Percentiles rank a stretch among this genome's conserved stretches.
phyloP scores from a whole-genome alignment of 352 stramenopile species.

The Albugo laibachii region DNA sequence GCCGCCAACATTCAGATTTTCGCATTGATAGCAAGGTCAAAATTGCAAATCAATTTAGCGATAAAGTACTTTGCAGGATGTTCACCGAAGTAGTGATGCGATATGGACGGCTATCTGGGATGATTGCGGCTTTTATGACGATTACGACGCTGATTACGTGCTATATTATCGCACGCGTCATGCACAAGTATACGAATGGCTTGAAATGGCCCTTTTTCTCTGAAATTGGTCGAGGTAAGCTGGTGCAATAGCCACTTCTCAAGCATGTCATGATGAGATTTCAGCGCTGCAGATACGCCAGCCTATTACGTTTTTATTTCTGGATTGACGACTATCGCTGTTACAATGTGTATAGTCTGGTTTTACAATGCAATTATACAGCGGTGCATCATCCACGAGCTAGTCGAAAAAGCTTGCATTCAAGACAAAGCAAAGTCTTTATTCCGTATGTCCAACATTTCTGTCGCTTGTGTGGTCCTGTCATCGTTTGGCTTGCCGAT shows the following conservation, averaged over 20 bases:
- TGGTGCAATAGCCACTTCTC: not conserved
- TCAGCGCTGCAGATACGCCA: constrained; percentile 14
- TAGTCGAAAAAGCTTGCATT: not conserved
- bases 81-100: no score
- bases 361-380: constrained; percentile 25
- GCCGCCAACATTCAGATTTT: no score
- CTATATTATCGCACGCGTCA: constrained; percentile 31
- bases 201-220: constrained; percentile 41
- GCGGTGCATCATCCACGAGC: constrained; percentile 21
- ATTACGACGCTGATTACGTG: constrained; percentile 27
- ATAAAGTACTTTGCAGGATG: no score
- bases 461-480: constrained; percentile 14
- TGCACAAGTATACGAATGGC: constrained; percentile 27
- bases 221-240: constrained; percentile 29
- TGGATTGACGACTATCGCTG: constrained; percentile 2
- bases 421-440: constrained; percentile 8
- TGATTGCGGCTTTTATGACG: constrained; percentile 18
- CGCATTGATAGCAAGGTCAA: no score
- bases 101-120: not conserved
- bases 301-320: constrained; percentile 39
- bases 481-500: constrained; percentile 26
- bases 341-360: constrained; percentile 16
- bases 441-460: constrained; percentile 11
- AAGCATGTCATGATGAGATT: not conserved
- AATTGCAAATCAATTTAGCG: no score